Conservation (phyloP, 2,329 filamentous ascomycete species). For the Monosporascus sp. region DNA sequence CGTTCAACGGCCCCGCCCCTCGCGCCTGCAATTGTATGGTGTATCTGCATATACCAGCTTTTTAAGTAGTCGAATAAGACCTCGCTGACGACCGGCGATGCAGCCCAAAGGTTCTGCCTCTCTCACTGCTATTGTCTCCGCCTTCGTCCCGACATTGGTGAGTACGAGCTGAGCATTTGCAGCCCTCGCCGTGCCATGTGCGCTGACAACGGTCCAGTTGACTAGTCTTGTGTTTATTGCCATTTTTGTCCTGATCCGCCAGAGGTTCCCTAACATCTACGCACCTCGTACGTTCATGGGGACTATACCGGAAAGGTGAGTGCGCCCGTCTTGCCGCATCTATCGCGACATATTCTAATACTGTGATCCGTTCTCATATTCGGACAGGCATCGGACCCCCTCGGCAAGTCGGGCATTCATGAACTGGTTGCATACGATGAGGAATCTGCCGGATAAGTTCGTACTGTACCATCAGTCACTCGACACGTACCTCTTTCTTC, state of each 20-base stretch:
- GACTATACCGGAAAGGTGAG: conserved; percentile 23
- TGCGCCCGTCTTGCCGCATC: not conserved
- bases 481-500: conserved; percentile 83
- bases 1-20: no score
- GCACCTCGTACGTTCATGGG: conserved; percentile 24
- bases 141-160: conserved; percentile 25
- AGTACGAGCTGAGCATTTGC: conserved; percentile 4
- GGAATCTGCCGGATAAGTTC: conserved; percentile 64
- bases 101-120: conserved; percentile 25
- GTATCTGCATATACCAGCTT: no score
- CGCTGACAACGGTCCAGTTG: conserved; percentile 14
- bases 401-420: conserved; percentile 14
- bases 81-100: not conserved
- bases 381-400: conserved; percentile 23
- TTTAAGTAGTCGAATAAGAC: no score
- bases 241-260: conserved; percentile 23
- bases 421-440: conserved; percentile 22
- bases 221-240: conserved; percentile 20
- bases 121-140: conserved; percentile 21
- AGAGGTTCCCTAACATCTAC: conserved; percentile 22
- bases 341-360: not conserved
- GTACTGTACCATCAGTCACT: conserved; percentile 82
- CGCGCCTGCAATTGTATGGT: no score
- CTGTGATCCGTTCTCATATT: conserved; percentile 7
- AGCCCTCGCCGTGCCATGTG: not conserved